Conservation (phyloP, 2,329 filamentous ascomycete species). For the Fusarium tupiense region DNA sequence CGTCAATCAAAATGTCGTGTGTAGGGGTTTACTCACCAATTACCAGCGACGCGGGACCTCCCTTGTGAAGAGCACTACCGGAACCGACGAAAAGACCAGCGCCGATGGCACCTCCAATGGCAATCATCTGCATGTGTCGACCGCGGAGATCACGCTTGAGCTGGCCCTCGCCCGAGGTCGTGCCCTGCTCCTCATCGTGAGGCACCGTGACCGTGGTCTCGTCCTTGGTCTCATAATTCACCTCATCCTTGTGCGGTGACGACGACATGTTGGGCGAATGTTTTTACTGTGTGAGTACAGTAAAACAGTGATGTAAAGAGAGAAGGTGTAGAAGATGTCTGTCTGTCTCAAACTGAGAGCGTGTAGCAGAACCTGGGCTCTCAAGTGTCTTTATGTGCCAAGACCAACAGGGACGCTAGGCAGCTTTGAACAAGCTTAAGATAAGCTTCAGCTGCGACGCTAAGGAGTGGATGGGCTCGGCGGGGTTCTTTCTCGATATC, state of each 20-base stretch:
- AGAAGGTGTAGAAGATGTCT: neutral
- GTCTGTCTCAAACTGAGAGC: neutral
- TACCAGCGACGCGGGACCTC: slow-evolving; percentile 80
- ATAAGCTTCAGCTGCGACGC: slow-evolving; percentile 16
- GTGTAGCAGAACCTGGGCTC: neutral
- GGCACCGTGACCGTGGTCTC: slow-evolving; percentile 8
- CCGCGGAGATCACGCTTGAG: slow-evolving; percentile 73
- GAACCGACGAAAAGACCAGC: slow-evolving; percentile 90
- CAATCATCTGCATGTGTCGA: slow-evolving; percentile 96
- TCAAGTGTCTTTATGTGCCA: slow-evolving; percentile 14
- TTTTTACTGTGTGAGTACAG: neutral
- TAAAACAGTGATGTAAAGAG: neutral
- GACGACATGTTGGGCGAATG: slow-evolving; percentile 8
- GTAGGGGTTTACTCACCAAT: slow-evolving; percentile 62
- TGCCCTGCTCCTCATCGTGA: slow-evolving; percentile 28
- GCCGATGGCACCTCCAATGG: slow-evolving; percentile 71
- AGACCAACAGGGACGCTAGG: neutral
- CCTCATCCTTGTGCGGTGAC: slow-evolving; percentile 16
- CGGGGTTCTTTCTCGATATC: slow-evolving; percentile 19
- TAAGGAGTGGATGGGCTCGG: neutral
- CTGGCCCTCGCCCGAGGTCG: slow-evolving; percentile 11
- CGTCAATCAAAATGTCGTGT: neutral
- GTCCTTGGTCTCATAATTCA: slow-evolving; percentile 27
- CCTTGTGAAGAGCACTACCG: slow-evolving; percentile 73
- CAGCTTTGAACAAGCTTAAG: slow-evolving; percentile 23